Conservation (phyloP, 495 filamentous ascomycete genomes). For the Lepidopterella palustris region DNA sequence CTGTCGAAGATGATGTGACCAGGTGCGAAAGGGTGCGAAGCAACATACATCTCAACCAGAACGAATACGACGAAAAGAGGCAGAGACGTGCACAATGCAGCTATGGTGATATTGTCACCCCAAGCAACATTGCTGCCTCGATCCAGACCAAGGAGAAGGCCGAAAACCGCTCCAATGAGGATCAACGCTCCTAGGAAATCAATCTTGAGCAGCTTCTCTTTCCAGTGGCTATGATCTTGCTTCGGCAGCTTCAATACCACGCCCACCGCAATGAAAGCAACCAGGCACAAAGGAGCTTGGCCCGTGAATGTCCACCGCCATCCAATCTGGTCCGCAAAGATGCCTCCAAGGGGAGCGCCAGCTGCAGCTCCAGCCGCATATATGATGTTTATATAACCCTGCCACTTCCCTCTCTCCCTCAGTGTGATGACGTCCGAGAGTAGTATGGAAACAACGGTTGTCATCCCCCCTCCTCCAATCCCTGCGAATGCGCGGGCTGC, state of each 20-base stretch:
- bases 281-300: conserved; percentile 63
- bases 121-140: conserved; percentile 71
- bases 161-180: conserved; percentile 61
- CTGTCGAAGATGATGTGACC: conserved; percentile 70
- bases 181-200: conserved; percentile 72
- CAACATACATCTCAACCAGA: conserved; percentile 64
- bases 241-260: conserved; percentile 56
- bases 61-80: conserved; percentile 62
- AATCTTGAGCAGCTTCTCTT: conserved; percentile 60
- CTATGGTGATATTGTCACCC: conserved; percentile 52
- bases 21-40: conserved; percentile 72
- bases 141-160: conserved; percentile 69
- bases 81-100: conserved; percentile 51
- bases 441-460: conserved; percentile 68
- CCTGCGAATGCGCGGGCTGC: conserved; percentile 64
- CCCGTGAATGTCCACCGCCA: conserved; percentile 79
- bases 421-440: conserved; percentile 72
- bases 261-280: conserved; percentile 60
- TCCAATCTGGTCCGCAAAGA: conserved; percentile 67
- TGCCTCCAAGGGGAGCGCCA: conserved; percentile 70
- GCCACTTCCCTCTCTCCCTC: conserved; percentile 71
- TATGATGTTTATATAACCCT: conserved; percentile 77
- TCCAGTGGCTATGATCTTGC: conserved; percentile 51
- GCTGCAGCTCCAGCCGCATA: conserved; percentile 62
- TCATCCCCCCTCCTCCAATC: conserved; percentile 83